A percentile compares a stretch with the other conserved stretches of the same genome.
Conservation (phyloP, 805 yeast species). For the Grigorovia yakushimaensis region DNA sequence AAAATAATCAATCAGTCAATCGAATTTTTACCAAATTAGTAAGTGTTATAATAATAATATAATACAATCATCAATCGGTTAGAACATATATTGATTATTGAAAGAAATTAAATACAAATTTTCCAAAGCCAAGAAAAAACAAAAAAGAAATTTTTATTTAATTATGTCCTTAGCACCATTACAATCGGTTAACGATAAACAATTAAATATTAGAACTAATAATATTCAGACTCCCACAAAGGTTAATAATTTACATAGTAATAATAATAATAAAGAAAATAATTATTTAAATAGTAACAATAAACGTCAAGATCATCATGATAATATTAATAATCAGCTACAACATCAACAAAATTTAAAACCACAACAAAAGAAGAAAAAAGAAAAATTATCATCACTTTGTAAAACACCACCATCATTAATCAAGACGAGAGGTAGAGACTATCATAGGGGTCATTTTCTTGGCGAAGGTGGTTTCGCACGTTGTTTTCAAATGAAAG, state of each 20-base stretch:
- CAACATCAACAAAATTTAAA: slow-evolving; percentile 3
- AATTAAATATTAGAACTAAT: slow-evolving; percentile 26
- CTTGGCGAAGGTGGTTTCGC: slow-evolving; percentile 99
- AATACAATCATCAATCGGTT: too few species aligned
- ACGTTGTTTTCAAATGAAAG: slow-evolving; percentile 93
- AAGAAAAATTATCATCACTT: slow-evolving; percentile 79
- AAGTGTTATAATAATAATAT: too few species aligned
- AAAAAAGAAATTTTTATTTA: not conserved
- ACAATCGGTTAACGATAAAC: slow-evolving; percentile 28
- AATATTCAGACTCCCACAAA: slow-evolving; percentile 24
- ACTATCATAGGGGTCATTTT: slow-evolving; percentile 81
- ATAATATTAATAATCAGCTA: not conserved
- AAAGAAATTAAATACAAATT: too few species aligned
- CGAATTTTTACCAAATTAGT: too few species aligned
- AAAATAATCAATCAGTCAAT: not conserved
- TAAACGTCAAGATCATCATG: slow-evolving; percentile 10
- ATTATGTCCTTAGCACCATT: slow-evolving; percentile 28
- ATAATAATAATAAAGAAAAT: slow-evolving; percentile 10
- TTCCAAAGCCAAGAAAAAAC: too few species aligned
- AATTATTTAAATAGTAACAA: slow-evolving; percentile 7
- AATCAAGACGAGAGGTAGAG: slow-evolving; percentile 82
- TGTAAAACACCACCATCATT: slow-evolving; percentile 96
- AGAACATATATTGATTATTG: too few species aligned
- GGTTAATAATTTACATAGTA: slow-evolving; percentile 1
- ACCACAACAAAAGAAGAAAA: slow-evolving; percentile 48